Conservation (phyloP, 768 basidiomycete species). For the Phallus indusiatus region DNA sequence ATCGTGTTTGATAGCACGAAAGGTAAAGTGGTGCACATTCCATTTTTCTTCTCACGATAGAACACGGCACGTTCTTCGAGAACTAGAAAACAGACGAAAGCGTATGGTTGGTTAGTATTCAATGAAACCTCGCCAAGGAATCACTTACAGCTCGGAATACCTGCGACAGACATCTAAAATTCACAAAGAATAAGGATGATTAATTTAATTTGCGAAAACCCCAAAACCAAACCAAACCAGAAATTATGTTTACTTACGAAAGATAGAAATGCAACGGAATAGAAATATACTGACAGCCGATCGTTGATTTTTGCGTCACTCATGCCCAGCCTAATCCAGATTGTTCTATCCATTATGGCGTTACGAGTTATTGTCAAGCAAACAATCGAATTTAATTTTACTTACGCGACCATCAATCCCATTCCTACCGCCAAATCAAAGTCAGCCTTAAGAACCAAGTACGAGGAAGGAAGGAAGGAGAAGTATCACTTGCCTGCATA, state of each 20-base stretch:
- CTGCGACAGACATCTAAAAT: constrained; percentile 47
- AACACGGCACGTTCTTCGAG: constrained; percentile 52
- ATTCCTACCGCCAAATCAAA: constrained; percentile 34
- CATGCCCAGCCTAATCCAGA: constrained; percentile 27
- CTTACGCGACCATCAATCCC: constrained; percentile 31
- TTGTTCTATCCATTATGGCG: background rate
- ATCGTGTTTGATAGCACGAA: constrained; percentile 47
- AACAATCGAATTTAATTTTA: constrained; percentile 12
- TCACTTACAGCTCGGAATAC: constrained; percentile 38
- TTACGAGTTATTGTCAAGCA: constrained; percentile 23
- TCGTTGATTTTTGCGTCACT: constrained; percentile 35
- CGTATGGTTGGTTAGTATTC: background rate
- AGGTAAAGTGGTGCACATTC: constrained; percentile 43
- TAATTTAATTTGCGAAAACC: too few species aligned
- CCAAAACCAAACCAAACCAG: constrained; percentile 11
- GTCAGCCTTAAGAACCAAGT: constrained; percentile 17
- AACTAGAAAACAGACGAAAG: too few species aligned
- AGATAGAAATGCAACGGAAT: constrained; percentile 44
- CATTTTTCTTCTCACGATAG: constrained; percentile 47
- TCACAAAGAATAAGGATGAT: too few species aligned
- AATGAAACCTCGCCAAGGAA: background rate
- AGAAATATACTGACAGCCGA: constrained; percentile 45
- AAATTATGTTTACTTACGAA: constrained; percentile 10
- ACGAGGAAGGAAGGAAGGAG: too few species aligned
- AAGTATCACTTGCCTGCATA: constrained; percentile 20